Evolutionary conservation across 1,284 basidiomycete species (phyloP).

Genomic region (Puccinia polysora): DNA sequence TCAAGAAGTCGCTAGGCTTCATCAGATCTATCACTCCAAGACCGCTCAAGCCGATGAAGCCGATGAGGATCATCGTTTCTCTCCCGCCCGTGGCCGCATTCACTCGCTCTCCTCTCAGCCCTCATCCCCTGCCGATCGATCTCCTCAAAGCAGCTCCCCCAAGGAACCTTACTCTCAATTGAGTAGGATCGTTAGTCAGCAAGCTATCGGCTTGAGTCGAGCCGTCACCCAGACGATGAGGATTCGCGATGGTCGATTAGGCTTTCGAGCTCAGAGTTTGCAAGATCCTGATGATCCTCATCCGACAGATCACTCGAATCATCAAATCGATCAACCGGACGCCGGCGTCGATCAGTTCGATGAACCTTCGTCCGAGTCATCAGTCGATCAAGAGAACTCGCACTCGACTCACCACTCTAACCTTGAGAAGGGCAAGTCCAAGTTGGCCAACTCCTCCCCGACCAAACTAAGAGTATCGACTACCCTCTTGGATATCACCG

Average conservation of each 20-base stretch:
- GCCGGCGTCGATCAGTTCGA: background rate
- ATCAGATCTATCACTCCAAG: slow-evolving; percentile 27
- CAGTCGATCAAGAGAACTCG: no score
- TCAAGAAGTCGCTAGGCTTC: slow-evolving; percentile 15
- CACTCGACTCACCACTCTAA: background rate
- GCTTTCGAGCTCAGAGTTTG: slow-evolving; percentile 21
- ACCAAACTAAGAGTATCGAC: background rate
- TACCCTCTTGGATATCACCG: slow-evolving; percentile 27
- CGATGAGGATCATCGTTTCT: slow-evolving; percentile 36
- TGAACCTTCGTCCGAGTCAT: slow-evolving; percentile 2
- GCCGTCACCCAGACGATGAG: slow-evolving; percentile 41
- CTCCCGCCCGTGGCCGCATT: slow-evolving; percentile 15
- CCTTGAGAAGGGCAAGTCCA: slow-evolving; percentile 13
- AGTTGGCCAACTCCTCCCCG: background rate
- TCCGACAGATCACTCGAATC: background rate
- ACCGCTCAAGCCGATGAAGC: slow-evolving; percentile 34
- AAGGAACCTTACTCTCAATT: slow-evolving; percentile 30
- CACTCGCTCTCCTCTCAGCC: background rate
- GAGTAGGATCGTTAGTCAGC: slow-evolving; percentile 31
- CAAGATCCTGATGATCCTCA: slow-evolving; percentile 1
- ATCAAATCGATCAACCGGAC: background rate
- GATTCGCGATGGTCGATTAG: slow-evolving; percentile 25
- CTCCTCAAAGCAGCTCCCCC: background rate
- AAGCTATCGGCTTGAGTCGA: slow-evolving; percentile 33
- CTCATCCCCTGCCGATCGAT: background rate